Evolutionary conservation across 2,329 filamentous ascomycete species (phyloP), one percentile per base, ranked within the genome.

Genomic region (Alternaria brassicicola): DNA sequence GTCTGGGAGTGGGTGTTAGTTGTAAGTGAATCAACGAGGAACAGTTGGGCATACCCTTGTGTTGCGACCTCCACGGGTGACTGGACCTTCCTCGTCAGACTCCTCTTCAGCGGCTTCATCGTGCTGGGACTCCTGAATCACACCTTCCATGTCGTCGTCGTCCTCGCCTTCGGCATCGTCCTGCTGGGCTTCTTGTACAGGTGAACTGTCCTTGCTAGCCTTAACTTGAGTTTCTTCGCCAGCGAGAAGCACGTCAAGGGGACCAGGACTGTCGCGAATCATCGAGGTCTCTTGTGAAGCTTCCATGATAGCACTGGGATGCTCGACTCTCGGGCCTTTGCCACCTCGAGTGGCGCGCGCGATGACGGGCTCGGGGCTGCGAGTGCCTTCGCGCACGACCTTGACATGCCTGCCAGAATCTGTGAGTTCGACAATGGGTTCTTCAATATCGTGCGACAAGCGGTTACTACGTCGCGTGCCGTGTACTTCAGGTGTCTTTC

Each of bases 381-480:
- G 78, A 3, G 85, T 86, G 25, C 82, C 84, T 63, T 81, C 78
- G 59, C 85, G 80, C 9, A 86, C 78, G 4, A 85, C 79, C 52
- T 84, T 75, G 57, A 82, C 80, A 70, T 88, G 85, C 57, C 79
- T 83, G 17, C 86, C 86, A 7, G 85, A 87, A 62, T 85, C 83
- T 3, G 85, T 84, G 42, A 88, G 76, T 15, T 83, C 84, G 43
- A 86, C 76, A 13, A 88, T 81, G 31, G 84, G 81, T 33, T 84
- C 82, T 25, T 84, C 81, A 4, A 83, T 78, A 62, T 86, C 84
- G 61, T 86, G 84, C 23, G 83, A 86, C 17, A 86, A 80, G 43
- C 87, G 85, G 69, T 84, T 87, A 62, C 82, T 87, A 61, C 85
- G 81, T 62, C 86, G 79, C 36, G 77, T 78, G 28, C 72, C 75